Evolutionary conservation across 371 early-diverging fungal species (phyloP), one percentile per base, ranked within the genome.

Genomic region (Lichtheimia hyalospora): DNA sequence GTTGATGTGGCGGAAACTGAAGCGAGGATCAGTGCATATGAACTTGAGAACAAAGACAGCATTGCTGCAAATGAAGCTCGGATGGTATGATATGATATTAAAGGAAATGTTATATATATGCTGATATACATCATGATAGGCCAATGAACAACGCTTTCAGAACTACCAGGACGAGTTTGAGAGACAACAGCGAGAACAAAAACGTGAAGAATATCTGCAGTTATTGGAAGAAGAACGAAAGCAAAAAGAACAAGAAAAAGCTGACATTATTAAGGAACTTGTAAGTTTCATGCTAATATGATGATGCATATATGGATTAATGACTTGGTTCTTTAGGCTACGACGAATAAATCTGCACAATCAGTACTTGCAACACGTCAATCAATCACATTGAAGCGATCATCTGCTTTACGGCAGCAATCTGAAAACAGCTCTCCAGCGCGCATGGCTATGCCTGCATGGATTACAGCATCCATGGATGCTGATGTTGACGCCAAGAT

Each of bases 1-100:
- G 87, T 90, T 16, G 90, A 96, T 70, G 85, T 93, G 10, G 86
- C 91, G 53, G 89, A 89, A 60, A 92, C 93, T 12, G 87, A 92
- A 53, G 91, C 82, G n/a, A 70, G 77, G 40, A 92, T 97, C 43
- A 86, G 90, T 46, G 75, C 80, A 57, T 96, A 89, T 70, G 83
- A 87, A 34, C 68, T 76, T 14, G 95, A 94, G 63, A 94, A 97
- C 67, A 84, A 87, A 50, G 92, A 91, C 18, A 71, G 84, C 16
- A 96, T 97, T 64, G 84, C 82, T 39, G 82, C 78, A 50, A 93
- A 91, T 69, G 78, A 75, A 28, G 79, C 77, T 14, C 72, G 77
- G 57, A 66, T 69, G 68, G 85, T 84, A 74, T 10, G 53, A 12
- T 13, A 39, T 24, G 40, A 7, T 13, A 54, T 14, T 23, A 0